A percentile compares a stretch with the other conserved stretches of the same genome.
Conservation (phyloP, 75 land plant genomes). For the Chamaecyparis obtusa region DNA sequence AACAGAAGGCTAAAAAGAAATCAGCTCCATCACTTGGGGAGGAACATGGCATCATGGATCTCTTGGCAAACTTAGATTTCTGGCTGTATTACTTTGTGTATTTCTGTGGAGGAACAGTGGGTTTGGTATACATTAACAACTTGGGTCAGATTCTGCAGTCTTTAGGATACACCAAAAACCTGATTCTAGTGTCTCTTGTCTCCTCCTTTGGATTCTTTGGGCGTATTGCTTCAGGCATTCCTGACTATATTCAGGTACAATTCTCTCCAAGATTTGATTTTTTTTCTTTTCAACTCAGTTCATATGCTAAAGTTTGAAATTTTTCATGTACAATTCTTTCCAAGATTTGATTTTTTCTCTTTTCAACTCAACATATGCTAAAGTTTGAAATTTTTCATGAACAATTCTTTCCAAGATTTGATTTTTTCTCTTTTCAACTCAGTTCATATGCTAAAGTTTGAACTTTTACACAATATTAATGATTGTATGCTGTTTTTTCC, state of each 20-base stretch:
- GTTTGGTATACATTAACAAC: slow-evolving; percentile 65
- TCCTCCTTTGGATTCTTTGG: slow-evolving; percentile 72
- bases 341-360: too few relatives aligned
- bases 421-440: too few relatives aligned
- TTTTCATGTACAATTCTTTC: too few relatives aligned
- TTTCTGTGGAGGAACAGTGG: slow-evolving; percentile 62
- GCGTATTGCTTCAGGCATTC: slow-evolving; percentile 55
- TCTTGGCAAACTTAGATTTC: slow-evolving; percentile 40
- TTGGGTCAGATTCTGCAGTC: slow-evolving; percentile 65
- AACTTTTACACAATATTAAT: background rate
- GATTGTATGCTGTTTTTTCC: background rate
- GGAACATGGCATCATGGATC: slow-evolving; percentile 37
- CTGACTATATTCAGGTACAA: slow-evolving; percentile 29
- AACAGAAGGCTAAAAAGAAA: background rate
- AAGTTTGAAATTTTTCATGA: too few relatives aligned
- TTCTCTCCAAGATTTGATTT: background rate
- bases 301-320: too few relatives aligned
- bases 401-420: too few relatives aligned
- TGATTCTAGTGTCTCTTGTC: slow-evolving; percentile 33
- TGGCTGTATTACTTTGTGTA: slow-evolving; percentile 57
- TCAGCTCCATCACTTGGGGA: slow-evolving; percentile 30
- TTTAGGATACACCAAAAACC: slow-evolving; percentile 28
- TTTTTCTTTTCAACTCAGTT: too few relatives aligned
- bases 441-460: too few relatives aligned
- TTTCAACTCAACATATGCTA: too few relatives aligned